A percentile compares a stretch with the other conserved stretches of the same genome.
Evolutionary conservation across 73 alveolate species (phyloP).

Genomic region (Paraurostyla sp.): DNA sequence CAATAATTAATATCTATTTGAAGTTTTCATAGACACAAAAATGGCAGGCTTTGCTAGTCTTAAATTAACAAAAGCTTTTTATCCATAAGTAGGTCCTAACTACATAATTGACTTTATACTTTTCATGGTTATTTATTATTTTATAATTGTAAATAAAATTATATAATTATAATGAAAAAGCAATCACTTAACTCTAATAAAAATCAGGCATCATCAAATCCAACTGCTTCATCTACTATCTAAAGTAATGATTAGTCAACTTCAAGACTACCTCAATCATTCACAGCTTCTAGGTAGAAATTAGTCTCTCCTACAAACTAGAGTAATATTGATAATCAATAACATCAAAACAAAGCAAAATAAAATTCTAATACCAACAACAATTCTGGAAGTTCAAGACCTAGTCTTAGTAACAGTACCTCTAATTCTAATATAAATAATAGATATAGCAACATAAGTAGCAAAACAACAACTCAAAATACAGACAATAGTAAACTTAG

Average conservation of each 20-base stretch:
- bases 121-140: background rate
- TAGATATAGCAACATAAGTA: background rate
- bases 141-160: background rate
- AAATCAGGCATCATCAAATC: too few relatives aligned
- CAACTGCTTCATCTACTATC: too few relatives aligned
- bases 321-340: background rate
- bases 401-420: too few relatives aligned
- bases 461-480: background rate
- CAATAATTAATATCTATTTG: too few relatives aligned
- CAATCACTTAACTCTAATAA: background rate
- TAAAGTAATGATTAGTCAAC: too few relatives aligned
- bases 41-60: too few relatives aligned
- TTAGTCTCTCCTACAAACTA: background rate
- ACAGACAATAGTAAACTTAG: background rate
- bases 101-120: background rate
- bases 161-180: background rate
- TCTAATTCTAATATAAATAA: background rate
- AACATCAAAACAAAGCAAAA: background rate
- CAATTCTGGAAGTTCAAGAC: too few relatives aligned
- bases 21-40: too few relatives aligned
- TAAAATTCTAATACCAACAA: background rate
- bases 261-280: background rate
- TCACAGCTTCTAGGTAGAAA: constrained; percentile 28
- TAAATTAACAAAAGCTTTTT: too few relatives aligned
- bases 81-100: too few relatives aligned